Conservation (phyloP, 177 flowering plant species). For the Telopea speciosissima region DNA sequence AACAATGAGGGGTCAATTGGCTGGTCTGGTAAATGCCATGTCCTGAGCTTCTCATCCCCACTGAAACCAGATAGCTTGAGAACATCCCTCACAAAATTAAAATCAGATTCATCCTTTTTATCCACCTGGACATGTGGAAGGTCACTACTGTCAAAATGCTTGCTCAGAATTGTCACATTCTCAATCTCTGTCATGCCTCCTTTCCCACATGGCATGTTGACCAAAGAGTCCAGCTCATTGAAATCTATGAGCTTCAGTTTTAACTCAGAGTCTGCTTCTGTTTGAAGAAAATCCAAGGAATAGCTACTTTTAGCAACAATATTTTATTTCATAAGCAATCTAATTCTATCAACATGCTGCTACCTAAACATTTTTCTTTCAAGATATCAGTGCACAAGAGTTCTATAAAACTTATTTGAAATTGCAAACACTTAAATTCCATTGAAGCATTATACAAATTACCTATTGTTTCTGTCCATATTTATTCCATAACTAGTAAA, state of each 20-base stretch:
- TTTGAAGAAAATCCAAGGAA: slow-evolving; percentile 1
- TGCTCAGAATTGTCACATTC: slow-evolving; percentile 7
- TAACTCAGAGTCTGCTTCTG: slow-evolving; percentile 21
- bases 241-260: slow-evolving; percentile 10
- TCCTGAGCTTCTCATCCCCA: slow-evolving; percentile 35
- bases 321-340: neutral
- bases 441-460: no score
- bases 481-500: no score
- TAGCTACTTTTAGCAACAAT: neutral
- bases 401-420: no score
- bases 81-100: slow-evolving; percentile 58
- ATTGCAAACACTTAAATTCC: no score
- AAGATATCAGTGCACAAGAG: neutral
- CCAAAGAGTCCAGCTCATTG: slow-evolving; percentile 14
- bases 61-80: slow-evolving; percentile 57
- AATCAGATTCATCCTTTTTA: slow-evolving; percentile 40
- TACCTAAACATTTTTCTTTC: no score
- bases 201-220: slow-evolving; percentile 7
- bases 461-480: no score
- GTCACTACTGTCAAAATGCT: slow-evolving; percentile 7
- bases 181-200: slow-evolving; percentile 7
- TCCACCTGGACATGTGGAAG: slow-evolving; percentile 27
- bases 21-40: slow-evolving; percentile 59
- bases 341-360: neutral
- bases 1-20: slow-evolving; percentile 56